Percentiles rank a stretch among this genome's conserved stretches.
phyloP scores from a whole-genome alignment of 192 early-diverging fungal genomes.

The Tieghemiomyces parasiticus region DNA sequence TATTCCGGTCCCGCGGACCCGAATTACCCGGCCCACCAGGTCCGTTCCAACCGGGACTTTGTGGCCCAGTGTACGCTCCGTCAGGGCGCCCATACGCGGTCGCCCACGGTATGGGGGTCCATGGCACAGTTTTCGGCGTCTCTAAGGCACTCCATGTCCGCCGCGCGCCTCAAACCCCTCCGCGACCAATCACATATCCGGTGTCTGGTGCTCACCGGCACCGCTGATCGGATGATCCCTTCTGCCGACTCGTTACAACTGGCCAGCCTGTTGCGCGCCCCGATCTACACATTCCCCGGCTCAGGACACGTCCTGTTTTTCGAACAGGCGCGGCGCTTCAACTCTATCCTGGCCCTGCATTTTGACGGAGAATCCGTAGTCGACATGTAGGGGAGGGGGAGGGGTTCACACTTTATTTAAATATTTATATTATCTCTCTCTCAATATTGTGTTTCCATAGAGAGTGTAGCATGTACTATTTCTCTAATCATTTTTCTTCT shows the following conservation, averaged over 20 bases:
- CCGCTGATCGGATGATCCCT: background rate
- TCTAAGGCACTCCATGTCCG: background rate
- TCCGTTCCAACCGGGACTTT: background rate
- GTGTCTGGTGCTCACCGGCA: background rate
- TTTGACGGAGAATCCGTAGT: background rate
- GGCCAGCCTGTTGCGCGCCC: background rate
- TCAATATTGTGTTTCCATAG: too few relatives aligned
- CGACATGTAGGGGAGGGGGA: too few relatives aligned
- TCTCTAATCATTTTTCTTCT: too few relatives aligned
- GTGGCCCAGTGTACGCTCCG: background rate
- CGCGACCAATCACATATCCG: background rate
- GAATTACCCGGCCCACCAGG: background rate
- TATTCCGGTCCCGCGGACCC: background rate
- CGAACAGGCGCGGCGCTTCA: conserved; percentile 1
- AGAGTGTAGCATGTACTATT: too few relatives aligned
- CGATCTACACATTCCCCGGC: conserved; percentile 1
- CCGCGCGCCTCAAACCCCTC: background rate
- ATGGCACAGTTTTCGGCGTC: background rate
- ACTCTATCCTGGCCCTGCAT: background rate
- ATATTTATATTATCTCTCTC: too few relatives aligned
- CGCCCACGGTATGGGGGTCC: background rate
- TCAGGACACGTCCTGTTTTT: background rate
- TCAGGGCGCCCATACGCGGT: background rate
- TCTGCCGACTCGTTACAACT: background rate
- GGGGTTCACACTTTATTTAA: too few relatives aligned